Evolutionary conservation across 1,284 basidiomycete genomes (phyloP).

Genomic region (Fomitopsis schrenkii): DNA sequence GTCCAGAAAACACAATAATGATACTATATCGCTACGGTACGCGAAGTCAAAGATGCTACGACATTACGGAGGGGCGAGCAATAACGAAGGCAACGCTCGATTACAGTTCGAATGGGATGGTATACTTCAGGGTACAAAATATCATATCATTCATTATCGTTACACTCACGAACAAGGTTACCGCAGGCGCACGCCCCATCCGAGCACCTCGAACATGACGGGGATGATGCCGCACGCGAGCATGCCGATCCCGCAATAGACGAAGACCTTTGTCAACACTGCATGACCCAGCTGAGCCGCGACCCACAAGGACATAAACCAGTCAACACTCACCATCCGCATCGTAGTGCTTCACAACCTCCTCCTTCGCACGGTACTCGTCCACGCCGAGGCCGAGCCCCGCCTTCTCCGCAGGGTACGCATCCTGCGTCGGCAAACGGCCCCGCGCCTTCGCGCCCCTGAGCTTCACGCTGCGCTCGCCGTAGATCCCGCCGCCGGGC

Average conservation of each 20-base stretch:
- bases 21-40: neutral
- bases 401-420: constrained; percentile 25
- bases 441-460: constrained; percentile 6
- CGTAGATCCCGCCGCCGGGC: constrained; percentile 15
- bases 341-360: constrained; percentile 70
- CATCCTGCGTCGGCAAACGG: constrained; percentile 6
- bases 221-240: constrained; percentile 63
- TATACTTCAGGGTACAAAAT: neutral
- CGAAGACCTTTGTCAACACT: constrained; percentile 91
- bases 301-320: neutral
- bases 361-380: constrained; percentile 25
- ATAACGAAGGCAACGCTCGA: neutral
- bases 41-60: neutral
- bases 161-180: constrained; percentile 7
- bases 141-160: neutral
- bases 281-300: constrained; percentile 1
- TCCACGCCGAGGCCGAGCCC: constrained; percentile 22
- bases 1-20: neutral
- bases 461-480: constrained; percentile 13
- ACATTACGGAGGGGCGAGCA: neutral
- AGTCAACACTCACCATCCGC: constrained; percentile 68
- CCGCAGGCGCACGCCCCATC: constrained; percentile 50
- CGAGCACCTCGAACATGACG: constrained; percentile 63
- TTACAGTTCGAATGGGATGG: neutral
- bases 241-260: constrained; percentile 83